Evolutionary conservation across 371 early-diverging fungal species (phyloP).

Genomic region (Saksenaea oblongispora): DNA sequence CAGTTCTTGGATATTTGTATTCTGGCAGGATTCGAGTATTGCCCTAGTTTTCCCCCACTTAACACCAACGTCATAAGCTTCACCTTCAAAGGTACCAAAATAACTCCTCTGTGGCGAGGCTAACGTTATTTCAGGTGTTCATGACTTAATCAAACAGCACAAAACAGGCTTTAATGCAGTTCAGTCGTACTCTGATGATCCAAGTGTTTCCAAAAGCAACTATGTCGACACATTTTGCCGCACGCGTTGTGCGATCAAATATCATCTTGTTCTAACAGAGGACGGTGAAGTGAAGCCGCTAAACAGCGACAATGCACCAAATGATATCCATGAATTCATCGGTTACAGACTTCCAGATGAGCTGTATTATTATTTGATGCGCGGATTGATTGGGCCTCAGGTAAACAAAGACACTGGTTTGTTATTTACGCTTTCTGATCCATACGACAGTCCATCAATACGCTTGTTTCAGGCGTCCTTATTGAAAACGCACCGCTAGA

Average conservation of each 20-base stretch:
- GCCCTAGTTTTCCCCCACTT: constrained; percentile 75
- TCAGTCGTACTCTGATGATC: constrained; percentile 64
- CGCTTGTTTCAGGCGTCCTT: constrained; percentile 66
- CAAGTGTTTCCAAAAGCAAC: constrained; percentile 53
- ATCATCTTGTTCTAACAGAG: constrained; percentile 70
- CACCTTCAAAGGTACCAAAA: constrained; percentile 56
- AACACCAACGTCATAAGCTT: constrained; percentile 53
- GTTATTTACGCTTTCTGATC: not conserved
- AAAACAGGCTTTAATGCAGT: constrained; percentile 77
- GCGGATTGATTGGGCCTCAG: constrained; percentile 71
- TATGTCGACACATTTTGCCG: constrained; percentile 78
- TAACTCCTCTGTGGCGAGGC: not conserved
- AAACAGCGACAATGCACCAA: constrained; percentile 66
- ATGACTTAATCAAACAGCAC: constrained; percentile 70
- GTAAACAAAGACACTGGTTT: constrained; percentile 16
- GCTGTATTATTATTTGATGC: constrained; percentile 72
- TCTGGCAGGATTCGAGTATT: constrained; percentile 79
- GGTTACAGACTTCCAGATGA: constrained; percentile 80
- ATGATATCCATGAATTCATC: constrained; percentile 83
- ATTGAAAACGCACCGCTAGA: constrained; percentile 78
- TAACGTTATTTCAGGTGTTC: constrained; percentile 31
- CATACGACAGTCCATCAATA: constrained; percentile 54
- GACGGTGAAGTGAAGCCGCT: constrained; percentile 75
- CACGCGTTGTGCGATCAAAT: constrained; percentile 70
- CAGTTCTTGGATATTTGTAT: constrained; percentile 85